Evolutionary conservation across 2,329 filamentous ascomycete genomes (phyloP).

Genomic region (Colletotrichum sp.): DNA sequence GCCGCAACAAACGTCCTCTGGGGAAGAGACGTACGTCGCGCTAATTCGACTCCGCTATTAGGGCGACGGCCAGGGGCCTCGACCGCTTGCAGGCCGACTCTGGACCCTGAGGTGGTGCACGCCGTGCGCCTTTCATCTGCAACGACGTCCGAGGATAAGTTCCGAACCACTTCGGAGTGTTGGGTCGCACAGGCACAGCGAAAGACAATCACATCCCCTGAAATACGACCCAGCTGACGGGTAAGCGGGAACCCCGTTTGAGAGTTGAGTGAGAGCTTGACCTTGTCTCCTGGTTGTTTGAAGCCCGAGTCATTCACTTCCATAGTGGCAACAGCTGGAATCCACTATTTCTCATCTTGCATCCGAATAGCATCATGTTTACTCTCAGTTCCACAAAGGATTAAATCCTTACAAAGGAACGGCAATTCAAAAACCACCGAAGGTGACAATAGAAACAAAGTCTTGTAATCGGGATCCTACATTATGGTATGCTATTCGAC

Average conservation of each 20-base stretch:
- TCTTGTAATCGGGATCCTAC: neutral
- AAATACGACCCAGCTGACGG: neutral
- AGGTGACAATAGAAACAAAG: neutral
- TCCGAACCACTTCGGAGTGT: conserved; percentile 13
- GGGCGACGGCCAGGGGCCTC: conserved; percentile 1
- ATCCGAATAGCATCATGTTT: neutral
- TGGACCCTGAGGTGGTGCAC: neutral
- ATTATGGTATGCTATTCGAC: neutral
- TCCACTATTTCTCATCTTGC: neutral
- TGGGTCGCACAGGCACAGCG: neutral
- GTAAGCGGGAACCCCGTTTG: neutral
- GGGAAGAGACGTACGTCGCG: neutral
- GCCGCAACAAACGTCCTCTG: neutral
- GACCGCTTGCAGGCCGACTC: neutral
- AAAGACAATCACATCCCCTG: neutral
- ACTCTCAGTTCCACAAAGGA: neutral
- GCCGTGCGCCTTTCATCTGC: neutral
- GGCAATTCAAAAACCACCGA: neutral
- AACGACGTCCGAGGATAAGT: neutral
- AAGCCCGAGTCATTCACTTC: neutral
- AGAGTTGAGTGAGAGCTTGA: neutral
- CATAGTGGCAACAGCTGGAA: neutral
- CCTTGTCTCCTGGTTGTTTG: neutral
- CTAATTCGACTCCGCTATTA: conserved; percentile 8
- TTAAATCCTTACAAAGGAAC: neutral